Evolutionary conservation across 768 basidiomycete genomes (phyloP), one percentile per base, ranked within the genome.

Genomic region (Tremella mesenterica): DNA sequence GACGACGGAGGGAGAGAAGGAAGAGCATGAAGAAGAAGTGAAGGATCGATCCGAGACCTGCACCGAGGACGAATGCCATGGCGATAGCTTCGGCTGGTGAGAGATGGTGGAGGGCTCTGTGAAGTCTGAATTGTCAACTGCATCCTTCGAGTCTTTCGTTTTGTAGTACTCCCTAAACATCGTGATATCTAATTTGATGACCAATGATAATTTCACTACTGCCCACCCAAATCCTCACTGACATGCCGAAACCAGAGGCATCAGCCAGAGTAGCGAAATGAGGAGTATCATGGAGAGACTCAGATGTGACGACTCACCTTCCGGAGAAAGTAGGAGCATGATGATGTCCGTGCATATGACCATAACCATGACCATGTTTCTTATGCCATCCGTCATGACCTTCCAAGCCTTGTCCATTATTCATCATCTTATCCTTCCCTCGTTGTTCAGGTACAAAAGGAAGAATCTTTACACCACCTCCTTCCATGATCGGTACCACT

Each of bases 31-130:
- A 63, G 44, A 64, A 29, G 48, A 62, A 50, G 47, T 63, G 64
- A 20, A 69, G 31, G 54, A 66, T 60, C 1, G 62, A 60, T 33
- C 64, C 64, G 30, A 69, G 21, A 23, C 67, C 64, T 6, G 63
- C 62, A 12, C 67, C 67, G 16, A 69, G 48, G 36, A 69, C 56
- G 46, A 64, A 66, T 6, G 63, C 61, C n/a, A 69, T 4, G 6
- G 39, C 49, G 52, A 64, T 59, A 3, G 56, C 41, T 58, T 69
- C 67, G 45, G 48, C 26, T 3, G 62, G 50, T 26, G 36, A 41
- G 7, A 69, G 60, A 16, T 55, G 47, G 25, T 45, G 45, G 6
- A 64, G 47, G 13, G 65, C 64, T 27, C 55, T 38, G 44, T 63
- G 53, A 30, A 66, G 58, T 43, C 67, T 64, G 36, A 1, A n/a